Evolutionary conservation across 345 rosid genomes (phyloP).

Genomic region (Populus ilicifolia): DNA sequence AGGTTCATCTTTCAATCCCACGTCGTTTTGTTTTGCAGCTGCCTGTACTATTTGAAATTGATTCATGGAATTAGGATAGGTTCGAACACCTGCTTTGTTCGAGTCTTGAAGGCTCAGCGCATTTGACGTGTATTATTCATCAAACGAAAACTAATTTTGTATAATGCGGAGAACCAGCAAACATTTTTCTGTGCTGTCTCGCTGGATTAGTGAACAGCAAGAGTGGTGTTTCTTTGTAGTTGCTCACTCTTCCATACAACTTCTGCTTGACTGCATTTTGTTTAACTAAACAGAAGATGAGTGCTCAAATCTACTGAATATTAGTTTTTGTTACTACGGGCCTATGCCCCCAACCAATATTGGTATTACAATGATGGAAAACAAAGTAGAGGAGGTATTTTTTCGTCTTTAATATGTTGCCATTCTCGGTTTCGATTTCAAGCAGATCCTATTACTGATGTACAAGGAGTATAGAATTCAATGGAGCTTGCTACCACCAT

Average conservation of each 20-base stretch:
- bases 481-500: not conserved
- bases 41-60: not conserved
- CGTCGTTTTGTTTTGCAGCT: not conserved
- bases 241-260: not conserved
- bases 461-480: not conserved
- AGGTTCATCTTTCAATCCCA: slow-evolving; percentile 14
- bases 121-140: not conserved
- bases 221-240: not conserved
- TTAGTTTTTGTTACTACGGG: not conserved
- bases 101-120: not conserved
- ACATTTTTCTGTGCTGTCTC: too few species aligned
- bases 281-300: not conserved
- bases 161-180: too few species aligned
- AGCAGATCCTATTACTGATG: not conserved
- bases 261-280: not conserved
- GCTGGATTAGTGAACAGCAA: too few species aligned
- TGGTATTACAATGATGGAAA: not conserved
- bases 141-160: not conserved
- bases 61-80: not conserved
- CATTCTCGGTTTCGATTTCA: not conserved
- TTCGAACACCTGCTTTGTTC: not conserved
- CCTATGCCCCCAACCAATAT: not conserved
- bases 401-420: not conserved
- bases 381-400: not conserved
- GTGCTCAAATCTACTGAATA: not conserved